Base-by-base conservation (phyloP, 148 eudicot species). In the Vaccinium vitisidaea region DNA sequence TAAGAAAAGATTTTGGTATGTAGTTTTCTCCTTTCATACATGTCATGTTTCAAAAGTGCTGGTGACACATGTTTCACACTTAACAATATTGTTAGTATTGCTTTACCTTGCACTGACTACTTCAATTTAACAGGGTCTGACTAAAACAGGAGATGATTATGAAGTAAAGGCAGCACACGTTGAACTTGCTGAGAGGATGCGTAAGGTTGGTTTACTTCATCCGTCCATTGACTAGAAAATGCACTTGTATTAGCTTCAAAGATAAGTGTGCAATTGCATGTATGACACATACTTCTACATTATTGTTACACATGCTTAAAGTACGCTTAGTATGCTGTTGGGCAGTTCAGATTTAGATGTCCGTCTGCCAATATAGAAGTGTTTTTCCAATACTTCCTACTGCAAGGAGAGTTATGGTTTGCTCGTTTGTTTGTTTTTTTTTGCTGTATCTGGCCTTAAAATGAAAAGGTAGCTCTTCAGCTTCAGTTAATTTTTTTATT, bases 131-230 rank as follows among this genome's bases (percentile, higher is more conserved):
- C 78, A 97, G 99, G 99, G 99, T 65, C 88, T 97, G 88, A 97
- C 99, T 6, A 97, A 97, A 93, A 92, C 94, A 49, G 99, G 99
- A 81, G 95, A 94, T 73, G 91, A 94, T 86, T 97, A 97, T 90
- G 99, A 94, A 90, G 98, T 95, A 8, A 97, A 97, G 91, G 88
- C 99, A 74, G 99, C 99, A 87, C 99, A 97, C 87, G 98, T 95
- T 89, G 99, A 97, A 87, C 97, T 97, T 84, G 99, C 99, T 49
- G 99, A 97, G 88, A 92, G 98, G 80, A 95, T 97, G 99, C 98
- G 98, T 21, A 97, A 97, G 98, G 99, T 95, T 63, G 58, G 94
- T 77, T 11, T 56, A 46, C 54, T 61, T 59, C 53, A 65, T 65
- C 32, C 6, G 13, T 65, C 71, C 71, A 59, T 56, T n/a, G 54